These are phyloP conservation scores for Trametes pubescens DNA, from an alignment of 1,284 basidiomycete genomes.

Conservation along the genomic window DNA sequence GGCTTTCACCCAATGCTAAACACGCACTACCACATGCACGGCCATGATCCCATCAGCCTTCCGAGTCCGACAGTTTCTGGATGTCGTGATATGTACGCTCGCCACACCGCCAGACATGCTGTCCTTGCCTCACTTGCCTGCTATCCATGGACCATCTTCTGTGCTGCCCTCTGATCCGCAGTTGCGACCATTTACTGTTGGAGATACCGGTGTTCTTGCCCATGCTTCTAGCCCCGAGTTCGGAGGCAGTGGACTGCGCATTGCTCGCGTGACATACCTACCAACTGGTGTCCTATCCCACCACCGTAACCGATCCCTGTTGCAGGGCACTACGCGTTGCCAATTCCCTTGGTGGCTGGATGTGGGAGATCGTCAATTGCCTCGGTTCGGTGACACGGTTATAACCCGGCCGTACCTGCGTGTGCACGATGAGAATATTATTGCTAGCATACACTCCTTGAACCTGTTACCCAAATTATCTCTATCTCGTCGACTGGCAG, in stretches of 20 bases:
- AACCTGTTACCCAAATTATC: neutral
- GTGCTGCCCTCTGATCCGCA: conserved; percentile 12
- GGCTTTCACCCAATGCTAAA: neutral
- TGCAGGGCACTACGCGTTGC: neutral
- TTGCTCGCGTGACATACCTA: conserved; percentile 9
- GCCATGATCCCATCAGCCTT: conserved; percentile 23
- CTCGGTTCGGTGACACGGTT: neutral
- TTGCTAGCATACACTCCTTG: neutral
- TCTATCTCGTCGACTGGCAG: too few species aligned
- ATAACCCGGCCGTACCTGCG: neutral
- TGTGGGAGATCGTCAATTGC: neutral
- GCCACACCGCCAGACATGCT: conserved; percentile 5
- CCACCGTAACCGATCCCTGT: conserved; percentile 2
- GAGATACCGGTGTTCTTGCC: conserved; percentile 7
- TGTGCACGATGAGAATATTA: neutral
- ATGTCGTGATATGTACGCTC: conserved; percentile 4
- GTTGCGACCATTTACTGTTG: conserved; percentile 10
- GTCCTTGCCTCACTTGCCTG: neutral
- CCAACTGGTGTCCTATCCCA: neutral
- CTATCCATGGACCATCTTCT: neutral
- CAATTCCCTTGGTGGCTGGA: neutral
- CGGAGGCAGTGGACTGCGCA: conserved; percentile 20
- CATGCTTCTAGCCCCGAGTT: conserved; percentile 11
- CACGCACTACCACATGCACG: neutral
- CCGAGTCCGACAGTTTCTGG: conserved; percentile 12